These are phyloP conservation scores for Marsdenia floribunda DNA, from an alignment of 257 asterid species.

Conservation along the genomic window DNA sequence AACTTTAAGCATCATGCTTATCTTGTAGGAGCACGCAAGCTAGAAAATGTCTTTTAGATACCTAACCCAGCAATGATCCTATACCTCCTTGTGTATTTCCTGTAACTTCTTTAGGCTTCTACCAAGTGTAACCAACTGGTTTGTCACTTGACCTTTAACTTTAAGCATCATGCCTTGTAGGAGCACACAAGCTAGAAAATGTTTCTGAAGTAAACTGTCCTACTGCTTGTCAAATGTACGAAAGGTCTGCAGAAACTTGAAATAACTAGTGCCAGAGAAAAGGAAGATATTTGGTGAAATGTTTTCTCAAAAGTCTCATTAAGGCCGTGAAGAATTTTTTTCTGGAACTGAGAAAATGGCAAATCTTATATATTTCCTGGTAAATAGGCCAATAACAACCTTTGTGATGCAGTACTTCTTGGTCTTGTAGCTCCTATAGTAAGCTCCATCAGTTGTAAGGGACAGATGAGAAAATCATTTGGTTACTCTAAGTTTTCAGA, in stretches of 20 bases:
- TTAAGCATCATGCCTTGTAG: background rate
- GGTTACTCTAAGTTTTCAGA: constrained; percentile 51
- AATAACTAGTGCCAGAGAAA: background rate
- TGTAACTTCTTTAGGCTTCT: background rate
- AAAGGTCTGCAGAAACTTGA: background rate
- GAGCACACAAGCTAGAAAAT: background rate
- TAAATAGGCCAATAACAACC: constrained; percentile 10
- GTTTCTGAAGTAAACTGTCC: background rate
- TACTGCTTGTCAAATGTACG: background rate
- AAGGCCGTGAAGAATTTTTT: background rate
- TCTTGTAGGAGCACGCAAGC: too few species aligned
- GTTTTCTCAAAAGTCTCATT: background rate
- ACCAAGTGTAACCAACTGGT: background rate
- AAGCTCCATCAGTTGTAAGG: constrained; percentile 42
- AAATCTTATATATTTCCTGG: background rate
- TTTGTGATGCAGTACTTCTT: constrained; percentile 13
- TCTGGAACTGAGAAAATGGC: background rate
- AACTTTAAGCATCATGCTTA: background rate
- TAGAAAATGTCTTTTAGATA: too few species aligned
- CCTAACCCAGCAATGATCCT: background rate
- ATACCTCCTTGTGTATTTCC: too few species aligned
- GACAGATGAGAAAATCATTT: constrained; percentile 21
- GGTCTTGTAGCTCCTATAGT: constrained; percentile 53
- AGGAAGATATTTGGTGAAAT: background rate
- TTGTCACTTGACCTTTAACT: too few species aligned